Evolutionary conservation across 169 alveolate genomes (phyloP).

Genomic region (Plasmodium gaboni): DNA sequence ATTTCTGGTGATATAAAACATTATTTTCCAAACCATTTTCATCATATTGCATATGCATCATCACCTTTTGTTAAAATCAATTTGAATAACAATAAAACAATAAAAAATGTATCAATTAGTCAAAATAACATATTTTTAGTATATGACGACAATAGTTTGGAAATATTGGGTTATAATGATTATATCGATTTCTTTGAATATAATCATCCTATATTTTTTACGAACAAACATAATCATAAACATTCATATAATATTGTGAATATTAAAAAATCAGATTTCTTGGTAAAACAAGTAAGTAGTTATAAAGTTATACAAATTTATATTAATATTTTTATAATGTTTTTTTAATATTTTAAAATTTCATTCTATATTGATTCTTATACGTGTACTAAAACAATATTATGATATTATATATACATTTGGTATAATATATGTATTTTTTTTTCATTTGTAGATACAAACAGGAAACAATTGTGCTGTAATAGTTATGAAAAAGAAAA

Average conservation of each 20-base stretch:
- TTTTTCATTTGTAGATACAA: conserved; percentile 50
- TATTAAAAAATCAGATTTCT: conserved; percentile 55
- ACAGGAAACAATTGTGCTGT: conserved; percentile 55
- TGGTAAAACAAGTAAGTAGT: conserved; percentile 66
- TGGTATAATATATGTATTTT: conserved; percentile 5
- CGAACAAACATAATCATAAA: conserved; percentile 57
- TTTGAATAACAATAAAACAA: conserved; percentile 46
- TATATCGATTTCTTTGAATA: conserved; percentile 67
- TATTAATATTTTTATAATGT: background rate
- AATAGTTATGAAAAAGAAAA: conserved; percentile 65
- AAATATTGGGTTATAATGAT: conserved; percentile 71
- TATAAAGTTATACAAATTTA: conserved; percentile 6
- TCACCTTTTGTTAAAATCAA: conserved; percentile 71
- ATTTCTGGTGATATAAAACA: conserved; percentile 59
- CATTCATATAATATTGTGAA: conserved; percentile 38
- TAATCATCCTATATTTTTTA: conserved; percentile 69
- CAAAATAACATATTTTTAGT: conserved; percentile 69
- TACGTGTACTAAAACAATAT: conserved; percentile 1
- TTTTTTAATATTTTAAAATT: background rate
- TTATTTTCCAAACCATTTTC: conserved; percentile 70
- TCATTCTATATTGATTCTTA: background rate
- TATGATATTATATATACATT: no score
- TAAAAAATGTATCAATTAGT: conserved; percentile 58
- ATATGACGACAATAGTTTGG: conserved; percentile 48
- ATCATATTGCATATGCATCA: conserved; percentile 64